Evolutionary conservation across 306 rosid species (phyloP).

Genomic region (Lotus japonicus): DNA sequence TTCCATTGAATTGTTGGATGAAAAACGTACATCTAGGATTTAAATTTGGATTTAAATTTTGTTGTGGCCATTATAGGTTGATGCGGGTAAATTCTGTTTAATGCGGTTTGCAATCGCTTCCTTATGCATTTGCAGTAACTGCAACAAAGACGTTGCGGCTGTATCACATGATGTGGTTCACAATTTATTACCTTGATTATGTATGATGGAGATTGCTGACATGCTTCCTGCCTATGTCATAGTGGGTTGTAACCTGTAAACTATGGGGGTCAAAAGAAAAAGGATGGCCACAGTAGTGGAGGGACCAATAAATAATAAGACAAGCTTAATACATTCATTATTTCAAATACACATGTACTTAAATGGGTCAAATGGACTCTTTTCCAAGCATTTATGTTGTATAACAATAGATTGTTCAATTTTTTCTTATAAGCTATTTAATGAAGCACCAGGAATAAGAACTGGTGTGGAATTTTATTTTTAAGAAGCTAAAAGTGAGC

Average conservation of each 20-base stretch:
- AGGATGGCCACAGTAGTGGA: conserved; percentile 1
- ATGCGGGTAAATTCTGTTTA: background rate
- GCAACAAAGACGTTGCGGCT: background rate
- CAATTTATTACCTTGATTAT: background rate
- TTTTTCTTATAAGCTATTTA: background rate
- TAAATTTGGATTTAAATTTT: background rate
- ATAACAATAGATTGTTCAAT: background rate
- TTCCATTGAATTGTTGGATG: too few species aligned
- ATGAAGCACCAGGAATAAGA: too few species aligned
- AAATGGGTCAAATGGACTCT: background rate
- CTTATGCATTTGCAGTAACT: background rate
- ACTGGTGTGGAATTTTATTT: too few species aligned
- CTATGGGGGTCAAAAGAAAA: background rate
- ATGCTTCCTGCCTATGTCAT: background rate
- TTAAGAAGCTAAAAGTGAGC: too few species aligned
- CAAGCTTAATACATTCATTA: background rate
- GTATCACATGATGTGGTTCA: background rate
- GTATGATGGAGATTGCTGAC: background rate
- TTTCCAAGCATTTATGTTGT: background rate
- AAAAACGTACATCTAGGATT: background rate
- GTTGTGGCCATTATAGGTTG: background rate
- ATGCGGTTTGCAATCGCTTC: background rate
- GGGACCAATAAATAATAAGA: background rate
- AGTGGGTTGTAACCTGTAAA: background rate
- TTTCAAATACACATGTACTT: background rate